phyloP scores from a whole-genome alignment of 768 basidiomycete species.

The Lactifluus hygrophoroides region DNA sequence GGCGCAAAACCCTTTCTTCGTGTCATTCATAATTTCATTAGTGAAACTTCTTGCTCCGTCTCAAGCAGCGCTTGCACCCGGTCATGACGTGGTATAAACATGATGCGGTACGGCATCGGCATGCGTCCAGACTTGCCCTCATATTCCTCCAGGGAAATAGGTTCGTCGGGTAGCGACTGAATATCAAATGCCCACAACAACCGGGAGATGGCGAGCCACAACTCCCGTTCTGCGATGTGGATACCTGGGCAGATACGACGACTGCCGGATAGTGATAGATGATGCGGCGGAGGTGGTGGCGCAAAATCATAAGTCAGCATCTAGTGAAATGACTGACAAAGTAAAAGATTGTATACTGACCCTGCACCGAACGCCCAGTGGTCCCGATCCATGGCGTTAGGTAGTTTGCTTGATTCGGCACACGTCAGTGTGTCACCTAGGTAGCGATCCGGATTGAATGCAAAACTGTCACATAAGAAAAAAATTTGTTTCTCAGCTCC shows the following conservation, averaged over 20 bases:
- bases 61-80: constrained; percentile 5
- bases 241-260: constrained; percentile 38
- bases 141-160: constrained; percentile 30
- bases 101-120: constrained; percentile 35
- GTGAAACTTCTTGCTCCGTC: not conserved
- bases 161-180: constrained; percentile 33
- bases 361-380: constrained; percentile 46
- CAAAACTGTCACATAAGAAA: constrained; percentile 13
- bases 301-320: too few species aligned
- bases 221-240: constrained; percentile 37
- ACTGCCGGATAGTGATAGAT: too few species aligned
- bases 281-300: too few species aligned
- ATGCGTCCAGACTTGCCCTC: constrained; percentile 37
- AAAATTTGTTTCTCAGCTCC: not conserved
- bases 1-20: too few species aligned
- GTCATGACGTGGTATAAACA: constrained; percentile 22
- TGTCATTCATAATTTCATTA: constrained; percentile 3
- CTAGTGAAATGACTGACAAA: too few species aligned
- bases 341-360: constrained; percentile 25
- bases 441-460: constrained; percentile 23
- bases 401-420: constrained; percentile 36
- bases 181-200: constrained; percentile 42
- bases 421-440: constrained; percentile 28
- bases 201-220: constrained; percentile 37
- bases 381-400: constrained; percentile 30